Base-by-base conservation (phyloP, 2,329 filamentous ascomycete species). In the Lasiodiplodia sp. region DNA sequence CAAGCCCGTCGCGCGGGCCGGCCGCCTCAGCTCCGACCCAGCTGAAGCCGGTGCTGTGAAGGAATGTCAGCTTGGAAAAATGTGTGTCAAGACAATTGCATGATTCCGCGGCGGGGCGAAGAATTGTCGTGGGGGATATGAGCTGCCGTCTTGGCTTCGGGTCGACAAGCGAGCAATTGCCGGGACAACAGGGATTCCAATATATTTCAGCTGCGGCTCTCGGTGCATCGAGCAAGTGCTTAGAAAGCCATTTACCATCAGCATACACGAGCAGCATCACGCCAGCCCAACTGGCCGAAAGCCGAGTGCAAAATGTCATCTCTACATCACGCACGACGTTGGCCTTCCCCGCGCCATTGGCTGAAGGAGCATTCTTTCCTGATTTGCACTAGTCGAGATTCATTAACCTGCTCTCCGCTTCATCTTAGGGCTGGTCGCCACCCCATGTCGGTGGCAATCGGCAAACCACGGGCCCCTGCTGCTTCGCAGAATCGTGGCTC, bases 401-500 rank as follows among this genome's bases (percentile, higher is more conserved):
- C 53, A 28, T 28, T 8, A 34, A 11, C 52, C 38, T 38, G 31
- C 21, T 14, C 16, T 34, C n/a, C 21, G 11, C 18, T 16, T 21
- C 23, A 10, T 28, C 25, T 38, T n/a, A 12, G 11, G 56, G 18
- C 56, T 23, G 56, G 11, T 34, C 40, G 12, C 40, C 4, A 62
- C 40, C 58, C 58, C 40, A 23, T 44, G 38, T 31, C 57, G 11
- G 57, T 62, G 57, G 57, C 57, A 47, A 62, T 23, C 23, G 38
- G 37, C 28, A 44, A 62, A 12, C n/a, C 34, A 31, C 8, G n/a
- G 3, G 21, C 25, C 58, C 58, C 40, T 51, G 40, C 40, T 12
- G 18, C 55, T 23, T 3, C 40, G 58, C 58, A 34, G 21, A 44
- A 62, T 62, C 58, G 40, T 49, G 58, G 58, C 58, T 62, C 58